phyloP scores from a whole-genome alignment of 2,329 filamentous ascomycete species.

The Pseudopyricularia cyperi region DNA sequence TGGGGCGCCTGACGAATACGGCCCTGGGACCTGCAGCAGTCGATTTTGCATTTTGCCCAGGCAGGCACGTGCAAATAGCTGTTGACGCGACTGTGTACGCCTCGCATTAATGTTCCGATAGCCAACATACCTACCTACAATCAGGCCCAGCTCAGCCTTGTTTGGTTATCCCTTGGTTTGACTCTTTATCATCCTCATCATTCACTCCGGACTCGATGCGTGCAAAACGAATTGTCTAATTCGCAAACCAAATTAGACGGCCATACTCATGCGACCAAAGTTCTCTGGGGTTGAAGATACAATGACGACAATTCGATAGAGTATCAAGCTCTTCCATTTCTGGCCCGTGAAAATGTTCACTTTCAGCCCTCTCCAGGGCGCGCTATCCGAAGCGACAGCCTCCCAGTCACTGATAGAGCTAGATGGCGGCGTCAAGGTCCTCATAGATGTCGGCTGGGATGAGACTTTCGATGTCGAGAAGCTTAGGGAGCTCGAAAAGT shows the following conservation, averaged over 20 bases:
- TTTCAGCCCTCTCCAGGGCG: slow-evolving; percentile 84
- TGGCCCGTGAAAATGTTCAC: slow-evolving; percentile 66
- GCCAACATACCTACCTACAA: background rate
- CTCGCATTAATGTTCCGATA: background rate
- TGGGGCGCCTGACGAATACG: background rate
- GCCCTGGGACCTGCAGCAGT: background rate
- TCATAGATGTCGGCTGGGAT: slow-evolving; percentile 94
- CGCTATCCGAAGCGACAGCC: slow-evolving; percentile 72
- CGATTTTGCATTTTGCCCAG: background rate
- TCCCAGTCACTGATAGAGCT: slow-evolving; percentile 95
- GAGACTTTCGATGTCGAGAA: slow-evolving; percentile 73
- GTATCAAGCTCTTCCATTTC: background rate
- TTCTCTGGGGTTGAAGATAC: background rate
- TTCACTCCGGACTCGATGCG: background rate
- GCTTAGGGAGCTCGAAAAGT: slow-evolving; percentile 85
- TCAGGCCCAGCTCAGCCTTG: background rate
- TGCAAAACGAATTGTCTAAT: background rate
- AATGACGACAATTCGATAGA: background rate
- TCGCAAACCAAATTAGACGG: background rate
- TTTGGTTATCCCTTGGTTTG: background rate
- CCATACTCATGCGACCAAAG: background rate
- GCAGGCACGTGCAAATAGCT: background rate
- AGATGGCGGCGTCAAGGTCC: slow-evolving; percentile 88
- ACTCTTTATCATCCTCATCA: background rate
- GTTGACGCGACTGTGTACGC: background rate